Conservation (phyloP, 2,329 filamentous ascomycete genomes). For the Diaporthe capsici region DNA sequence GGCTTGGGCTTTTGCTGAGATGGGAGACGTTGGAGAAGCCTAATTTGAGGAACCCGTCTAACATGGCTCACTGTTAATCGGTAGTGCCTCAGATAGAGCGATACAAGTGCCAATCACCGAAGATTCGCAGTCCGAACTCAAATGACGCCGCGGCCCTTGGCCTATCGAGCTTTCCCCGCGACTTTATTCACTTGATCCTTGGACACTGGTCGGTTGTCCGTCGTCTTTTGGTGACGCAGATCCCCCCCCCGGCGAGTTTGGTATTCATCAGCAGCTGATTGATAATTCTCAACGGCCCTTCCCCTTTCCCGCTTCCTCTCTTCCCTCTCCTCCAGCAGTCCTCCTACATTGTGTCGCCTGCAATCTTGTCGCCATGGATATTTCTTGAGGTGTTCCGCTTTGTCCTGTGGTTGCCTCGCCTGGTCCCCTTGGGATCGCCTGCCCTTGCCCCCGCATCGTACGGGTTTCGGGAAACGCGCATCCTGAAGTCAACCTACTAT, state of each 20-base stretch:
- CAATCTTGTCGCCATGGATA: constrained; percentile 41
- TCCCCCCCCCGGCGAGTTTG: constrained; percentile 23
- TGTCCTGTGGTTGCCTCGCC: constrained; percentile 29
- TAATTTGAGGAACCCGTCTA: neutral
- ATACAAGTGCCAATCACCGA: constrained; percentile 14
- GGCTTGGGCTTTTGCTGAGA: constrained; percentile 36
- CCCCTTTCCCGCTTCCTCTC: neutral
- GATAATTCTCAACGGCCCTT: constrained; percentile 30
- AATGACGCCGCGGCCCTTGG: constrained; percentile 6
- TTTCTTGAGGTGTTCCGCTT: constrained; percentile 34
- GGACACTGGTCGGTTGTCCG: neutral
- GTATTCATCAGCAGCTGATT: constrained; percentile 19
- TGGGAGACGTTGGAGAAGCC: neutral
- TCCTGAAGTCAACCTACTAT: constrained; percentile 21
- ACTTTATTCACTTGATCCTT: constrained; percentile 13
- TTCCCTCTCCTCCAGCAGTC: constrained; percentile 19
- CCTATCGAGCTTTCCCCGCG: constrained; percentile 26
- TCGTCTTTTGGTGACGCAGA: constrained; percentile 19
- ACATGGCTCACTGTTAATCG: neutral
- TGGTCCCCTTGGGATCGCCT: constrained; percentile 40
- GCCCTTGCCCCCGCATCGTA: constrained; percentile 30
- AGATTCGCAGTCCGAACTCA: constrained; percentile 27
- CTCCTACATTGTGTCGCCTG: constrained; percentile 34
- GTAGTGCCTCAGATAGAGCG: neutral
- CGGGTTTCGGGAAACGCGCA: constrained; percentile 29